These are phyloP conservation scores for Wickerhamomyces kurtzmanii DNA, from an alignment of 805 yeast genomes.

Conservation along the genomic window DNA sequence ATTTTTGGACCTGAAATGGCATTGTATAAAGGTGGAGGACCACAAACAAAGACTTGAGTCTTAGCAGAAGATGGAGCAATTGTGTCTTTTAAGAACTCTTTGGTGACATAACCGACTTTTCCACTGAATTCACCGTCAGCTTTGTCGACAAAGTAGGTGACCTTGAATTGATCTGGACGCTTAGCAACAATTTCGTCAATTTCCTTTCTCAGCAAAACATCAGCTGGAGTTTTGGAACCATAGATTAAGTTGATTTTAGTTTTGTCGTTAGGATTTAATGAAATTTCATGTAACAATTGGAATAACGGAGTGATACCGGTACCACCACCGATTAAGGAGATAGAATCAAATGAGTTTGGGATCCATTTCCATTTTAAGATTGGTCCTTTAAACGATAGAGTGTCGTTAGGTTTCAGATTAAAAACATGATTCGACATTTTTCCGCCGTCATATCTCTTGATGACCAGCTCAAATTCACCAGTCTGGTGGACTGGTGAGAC, in stretches of 20 bases:
- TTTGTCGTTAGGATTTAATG: conserved; percentile 75
- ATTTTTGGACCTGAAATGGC: conserved; percentile 81
- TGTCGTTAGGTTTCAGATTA: conserved; percentile 65
- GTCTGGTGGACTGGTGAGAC: conserved; percentile 54
- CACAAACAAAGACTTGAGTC: conserved; percentile 80
- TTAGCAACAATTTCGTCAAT: conserved; percentile 58
- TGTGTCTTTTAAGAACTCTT: conserved; percentile 54
- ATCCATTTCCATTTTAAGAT: conserved; percentile 84
- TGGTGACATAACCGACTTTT: conserved; percentile 64
- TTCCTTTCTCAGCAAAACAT: conserved; percentile 72
- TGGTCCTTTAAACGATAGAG: conserved; percentile 91
- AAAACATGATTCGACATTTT: conserved; percentile 71
- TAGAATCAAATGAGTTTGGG: conserved; percentile 72
- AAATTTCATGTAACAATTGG: conserved; percentile 73
- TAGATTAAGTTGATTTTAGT: conserved; percentile 79
- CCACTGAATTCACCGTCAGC: conserved; percentile 40
- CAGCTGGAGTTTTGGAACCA: conserved; percentile 71
- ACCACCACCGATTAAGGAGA: conserved; percentile 91
- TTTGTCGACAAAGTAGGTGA: conserved; percentile 75
- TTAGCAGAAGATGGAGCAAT: conserved; percentile 61
- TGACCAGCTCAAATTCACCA: conserved; percentile 71
- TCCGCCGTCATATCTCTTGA: conserved; percentile 82
- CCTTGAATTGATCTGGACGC: conserved; percentile 69
- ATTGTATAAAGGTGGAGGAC: conserved; percentile 88
- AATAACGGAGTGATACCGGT: conserved; percentile 93